phyloP scores from a whole-genome alignment of 225 moss, liverwort and hornwort species.

The Thuidium tamariscinum region DNA sequence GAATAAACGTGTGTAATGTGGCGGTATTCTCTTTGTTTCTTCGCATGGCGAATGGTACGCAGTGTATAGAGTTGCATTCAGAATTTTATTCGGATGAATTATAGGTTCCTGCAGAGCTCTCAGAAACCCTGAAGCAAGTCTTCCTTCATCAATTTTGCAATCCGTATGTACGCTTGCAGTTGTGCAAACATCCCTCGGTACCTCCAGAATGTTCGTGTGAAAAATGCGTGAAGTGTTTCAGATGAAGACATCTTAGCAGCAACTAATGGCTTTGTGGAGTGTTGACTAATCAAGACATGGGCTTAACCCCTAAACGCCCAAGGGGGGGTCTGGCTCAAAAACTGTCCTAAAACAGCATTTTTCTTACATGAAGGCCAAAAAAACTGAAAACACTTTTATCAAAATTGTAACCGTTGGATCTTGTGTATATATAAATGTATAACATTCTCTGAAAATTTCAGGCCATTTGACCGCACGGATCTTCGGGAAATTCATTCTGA shows the following conservation, averaged over 20 bases:
- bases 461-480: too few relatives aligned
- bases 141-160: not conserved
- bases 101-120: conserved; percentile 9
- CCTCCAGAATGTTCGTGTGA: not conserved
- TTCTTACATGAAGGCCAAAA: too few relatives aligned
- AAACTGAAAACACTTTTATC: too few relatives aligned
- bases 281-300: not conserved
- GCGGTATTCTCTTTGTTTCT: not conserved
- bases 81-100: conserved; percentile 49
- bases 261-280: not conserved
- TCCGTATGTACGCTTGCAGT: not conserved
- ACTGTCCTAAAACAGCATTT: too few relatives aligned
- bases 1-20: not conserved
- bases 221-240: not conserved
- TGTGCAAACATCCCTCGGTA: not conserved
- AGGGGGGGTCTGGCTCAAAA: too few relatives aligned
- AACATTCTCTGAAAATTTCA: too few relatives aligned
- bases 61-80: conserved; percentile 24
- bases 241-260: not conserved
- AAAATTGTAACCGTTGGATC: too few relatives aligned
- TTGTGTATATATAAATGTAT: too few relatives aligned
- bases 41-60: not conserved
- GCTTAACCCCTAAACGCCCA: not conserved
- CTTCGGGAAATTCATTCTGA: too few relatives aligned
- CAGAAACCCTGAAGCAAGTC: not conserved